Conservation (phyloP, 2,329 filamentous ascomycete species). For the Metarhizium anisopliae region DNA sequence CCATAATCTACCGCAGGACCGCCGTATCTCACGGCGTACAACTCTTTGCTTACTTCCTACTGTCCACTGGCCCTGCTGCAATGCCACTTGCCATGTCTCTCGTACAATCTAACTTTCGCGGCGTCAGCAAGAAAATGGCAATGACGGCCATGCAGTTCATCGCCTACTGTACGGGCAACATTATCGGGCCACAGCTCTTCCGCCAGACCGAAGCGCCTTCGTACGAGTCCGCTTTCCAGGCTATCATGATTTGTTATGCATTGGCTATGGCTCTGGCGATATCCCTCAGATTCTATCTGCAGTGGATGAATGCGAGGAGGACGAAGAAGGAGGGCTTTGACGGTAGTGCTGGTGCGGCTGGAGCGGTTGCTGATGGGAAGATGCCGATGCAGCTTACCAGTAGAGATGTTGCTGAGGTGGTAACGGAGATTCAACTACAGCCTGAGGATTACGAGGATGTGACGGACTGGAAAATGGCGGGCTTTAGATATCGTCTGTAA, state of each 20-base stretch:
- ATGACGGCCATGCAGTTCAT: conserved; percentile 47
- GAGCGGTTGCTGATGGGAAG: conserved; percentile 28
- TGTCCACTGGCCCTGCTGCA: conserved; percentile 42
- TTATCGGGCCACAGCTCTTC: conserved; percentile 48
- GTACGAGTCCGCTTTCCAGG: conserved; percentile 44
- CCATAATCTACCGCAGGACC: conserved; percentile 40
- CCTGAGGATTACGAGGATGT: conserved; percentile 45
- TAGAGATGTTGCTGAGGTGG: conserved; percentile 19
- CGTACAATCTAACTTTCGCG: conserved; percentile 45
- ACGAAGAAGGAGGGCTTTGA: conserved; percentile 32
- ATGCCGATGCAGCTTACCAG: conserved; percentile 18
- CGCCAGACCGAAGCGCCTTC: conserved; percentile 36
- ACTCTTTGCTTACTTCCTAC: conserved; percentile 49
- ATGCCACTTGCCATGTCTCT: conserved; percentile 47
- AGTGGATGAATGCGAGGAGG: conserved; percentile 34
- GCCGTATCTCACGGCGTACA: conserved; percentile 32
- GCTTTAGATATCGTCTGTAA: conserved; percentile 48
- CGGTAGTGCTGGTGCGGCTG: conserved; percentile 25
- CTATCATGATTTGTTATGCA: conserved; percentile 48
- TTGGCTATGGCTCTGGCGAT: conserved; percentile 36
- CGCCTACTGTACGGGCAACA: conserved; percentile 47
- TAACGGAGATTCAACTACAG: conserved; percentile 27
- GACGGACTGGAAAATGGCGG: conserved; percentile 50
- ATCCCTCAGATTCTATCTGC: conserved; percentile 37
- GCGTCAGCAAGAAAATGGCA: conserved; percentile 52